These are phyloP conservation scores for Kodamaea jinghongensis DNA, from an alignment of 805 yeast species.

Conservation along the genomic window DNA sequence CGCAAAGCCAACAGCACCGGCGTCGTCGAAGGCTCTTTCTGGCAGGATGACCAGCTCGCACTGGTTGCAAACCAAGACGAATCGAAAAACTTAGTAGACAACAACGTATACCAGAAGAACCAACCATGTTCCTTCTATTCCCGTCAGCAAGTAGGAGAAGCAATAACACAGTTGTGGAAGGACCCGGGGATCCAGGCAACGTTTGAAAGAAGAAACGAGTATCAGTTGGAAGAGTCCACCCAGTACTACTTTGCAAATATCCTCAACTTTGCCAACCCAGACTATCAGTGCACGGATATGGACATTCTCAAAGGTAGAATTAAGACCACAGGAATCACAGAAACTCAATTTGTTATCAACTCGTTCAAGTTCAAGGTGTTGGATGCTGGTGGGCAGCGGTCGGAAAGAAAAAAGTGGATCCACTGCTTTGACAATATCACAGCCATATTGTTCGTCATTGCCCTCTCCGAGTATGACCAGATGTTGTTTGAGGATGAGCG, in stretches of 20 bases:
- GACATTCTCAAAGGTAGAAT: slow-evolving; percentile 90
- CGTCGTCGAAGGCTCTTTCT: slow-evolving; percentile 19
- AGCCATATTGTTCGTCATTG: slow-evolving; percentile 82
- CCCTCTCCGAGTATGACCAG: slow-evolving; percentile 91
- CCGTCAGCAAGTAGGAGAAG: slow-evolving; percentile 62
- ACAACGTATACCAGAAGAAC: slow-evolving; percentile 2
- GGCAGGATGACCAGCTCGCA: slow-evolving; percentile 12
- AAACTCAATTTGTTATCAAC: slow-evolving; percentile 69
- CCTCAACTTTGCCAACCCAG: slow-evolving; percentile 57
- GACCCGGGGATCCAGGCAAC: slow-evolving; percentile 67
- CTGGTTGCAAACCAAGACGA: not conserved
- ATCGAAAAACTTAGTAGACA: slow-evolving; percentile 1
- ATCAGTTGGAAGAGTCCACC: slow-evolving; percentile 84
- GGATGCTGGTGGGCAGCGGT: slow-evolving; percentile 96
- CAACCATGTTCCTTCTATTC: slow-evolving; percentile 9
- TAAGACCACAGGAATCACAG: slow-evolving; percentile 94
- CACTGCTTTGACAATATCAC: slow-evolving; percentile 91
- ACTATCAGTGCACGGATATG: slow-evolving; percentile 69
- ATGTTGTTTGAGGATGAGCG: slow-evolving; percentile 84
- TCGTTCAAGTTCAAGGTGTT: slow-evolving; percentile 68
- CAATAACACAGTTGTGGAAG: slow-evolving; percentile 70
- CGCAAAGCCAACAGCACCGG: slow-evolving; percentile 59
- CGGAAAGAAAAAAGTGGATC: slow-evolving; percentile 91
- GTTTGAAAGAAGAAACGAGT: slow-evolving; percentile 62
- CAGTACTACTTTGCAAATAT: slow-evolving; percentile 76